Evolutionary conservation across 148 eudicot species (phyloP), one percentile per base, ranked within the genome.

Genomic region (Rhododendron mucronatum): DNA sequence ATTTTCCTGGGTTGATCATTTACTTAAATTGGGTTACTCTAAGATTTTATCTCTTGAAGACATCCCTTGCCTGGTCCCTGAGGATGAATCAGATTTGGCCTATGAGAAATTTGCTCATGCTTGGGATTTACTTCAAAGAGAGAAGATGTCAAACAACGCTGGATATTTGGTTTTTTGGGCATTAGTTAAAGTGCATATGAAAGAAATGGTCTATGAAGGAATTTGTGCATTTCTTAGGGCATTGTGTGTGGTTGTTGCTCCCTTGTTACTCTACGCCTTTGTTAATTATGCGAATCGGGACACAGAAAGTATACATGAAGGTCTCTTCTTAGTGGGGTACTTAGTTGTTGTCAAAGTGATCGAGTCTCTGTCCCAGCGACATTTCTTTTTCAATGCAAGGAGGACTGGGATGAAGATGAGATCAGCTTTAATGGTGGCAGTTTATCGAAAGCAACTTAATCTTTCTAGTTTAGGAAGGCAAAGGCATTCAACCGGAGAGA

Each of bases 341-440:
- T 84, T 94, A 86, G 84, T 94, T 48, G 5, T 88, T 4, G 85
- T 77, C 77, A 94, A 94, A 90, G 77, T 90, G 18, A 53, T 88
- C 7, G 95, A 94, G 88, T 92, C 95, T 33, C 73, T 94, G 21
- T 93, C 92, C 21, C 90, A 93, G 44, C 50, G 96, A 37, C 96
- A 93, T 44, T 94, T 93, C 89, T 91, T 81, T 86, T 93, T 93
- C 86, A 84, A 82, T 77, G 89, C 94, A 16, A 90, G 91, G 71
- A 86, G 94, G 80, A 87, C 83, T 6, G 96, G 95, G 28, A 91
- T 92, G 95, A 91, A 92, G 78, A 89, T 94, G 87, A 91, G 96
- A 81, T 92, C 96, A 28, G 91, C 94, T 88, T 82, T 94, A 2
- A 92, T 94, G 94, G 94, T 89, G n/a, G 93, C 93, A 39, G 91